Base-by-base conservation (phyloP, 148 eudicot species). In the Dysphania ambrosioides region DNA sequence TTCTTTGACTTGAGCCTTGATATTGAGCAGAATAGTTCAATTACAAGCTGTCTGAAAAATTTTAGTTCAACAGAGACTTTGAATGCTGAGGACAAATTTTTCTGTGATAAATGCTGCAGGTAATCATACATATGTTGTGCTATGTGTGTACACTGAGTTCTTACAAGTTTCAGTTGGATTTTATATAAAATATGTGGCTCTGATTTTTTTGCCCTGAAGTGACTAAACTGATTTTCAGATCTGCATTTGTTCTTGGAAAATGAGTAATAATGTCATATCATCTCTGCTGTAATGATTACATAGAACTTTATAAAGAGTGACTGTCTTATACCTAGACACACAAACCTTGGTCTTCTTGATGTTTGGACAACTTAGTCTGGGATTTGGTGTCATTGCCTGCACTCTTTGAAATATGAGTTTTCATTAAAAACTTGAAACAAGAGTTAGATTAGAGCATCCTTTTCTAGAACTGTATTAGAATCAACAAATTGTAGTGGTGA, bases 61-160 rank as follows among this genome's bases (percentile, higher is more conserved):
- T 93, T 93, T 51, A 90, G 97, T 62, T 90, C 97, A 26, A 93
- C 93, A 11, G 97, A 90, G 83, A 90, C 97, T 40, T 79, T 93
- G 23, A 93, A 93, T 75, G 97, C 97, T 0, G 96, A 93, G 86
- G 97, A 93, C 89, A 93, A 93, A 82, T 90, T 93, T 77, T 93
- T 93, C 70, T 93, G 96, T 76, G 96, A 93, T 74, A 92, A 92
- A 77, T 88, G 97, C 80, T 90, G 92, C 89, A 92, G 97, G 97
- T 90, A 68, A 65, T 35, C 59, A 51, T 62, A 10, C 35, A 27
- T 24, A 51, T 30, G 42, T 16, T 41, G 15, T 68, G 23, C 44
- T 49, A 34, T 66, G 15, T 72, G 30, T 70, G 27, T n/a, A 60
- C 30, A 3, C 38, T 8, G 23, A 34, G 13, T 72, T 19, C 42